Evolutionary conservation across 495 filamentous ascomycete genomes (phyloP).

Genomic region (Aspergillus diversus): DNA sequence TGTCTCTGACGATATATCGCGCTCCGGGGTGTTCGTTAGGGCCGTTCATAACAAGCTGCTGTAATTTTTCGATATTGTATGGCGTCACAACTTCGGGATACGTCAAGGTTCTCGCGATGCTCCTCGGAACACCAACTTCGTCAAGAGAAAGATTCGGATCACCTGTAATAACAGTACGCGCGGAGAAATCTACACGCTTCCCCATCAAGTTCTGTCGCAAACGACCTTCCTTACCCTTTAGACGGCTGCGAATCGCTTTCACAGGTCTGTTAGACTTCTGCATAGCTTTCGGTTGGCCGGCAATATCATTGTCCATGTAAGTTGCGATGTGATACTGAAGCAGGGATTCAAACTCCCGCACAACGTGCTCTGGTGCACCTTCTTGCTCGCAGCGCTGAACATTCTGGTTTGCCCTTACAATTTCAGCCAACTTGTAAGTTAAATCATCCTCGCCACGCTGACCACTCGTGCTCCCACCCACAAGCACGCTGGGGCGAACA

Average conservation of each 20-base stretch:
- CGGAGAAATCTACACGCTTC: slow-evolving; percentile 99
- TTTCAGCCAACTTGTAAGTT: slow-evolving; percentile 97
- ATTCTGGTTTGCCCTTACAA: slow-evolving; percentile 95
- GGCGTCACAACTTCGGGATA: slow-evolving; percentile 98
- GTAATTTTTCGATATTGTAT: slow-evolving; percentile 94
- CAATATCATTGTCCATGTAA: slow-evolving; percentile 99
- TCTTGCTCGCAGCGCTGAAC: slow-evolving; percentile 85
- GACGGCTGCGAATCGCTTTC: slow-evolving; percentile 91
- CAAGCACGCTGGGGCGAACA: slow-evolving; percentile 92
- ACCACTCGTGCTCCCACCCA: slow-evolving; percentile 86
- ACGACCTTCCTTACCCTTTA: slow-evolving; percentile 98
- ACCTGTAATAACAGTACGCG: slow-evolving; percentile 98
- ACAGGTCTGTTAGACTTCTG: slow-evolving; percentile 96
- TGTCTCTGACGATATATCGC: slow-evolving; percentile 89
- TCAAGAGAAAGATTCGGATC: slow-evolving; percentile 95
- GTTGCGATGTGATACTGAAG: slow-evolving; percentile 99
- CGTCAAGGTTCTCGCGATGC: slow-evolving; percentile 86
- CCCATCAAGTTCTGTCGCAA: slow-evolving; percentile 98
- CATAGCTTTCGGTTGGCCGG: slow-evolving; percentile 90
- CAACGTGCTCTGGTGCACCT: slow-evolving; percentile 86
- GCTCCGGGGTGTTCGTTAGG: slow-evolving; percentile 94
- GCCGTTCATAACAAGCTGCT: slow-evolving; percentile 85
- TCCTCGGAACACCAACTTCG: slow-evolving; percentile 91
- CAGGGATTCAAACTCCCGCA: slow-evolving; percentile 84
- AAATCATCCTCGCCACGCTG: slow-evolving; percentile 95